Percentiles rank a stretch among this genome's conserved stretches.
Conservation (phyloP, 179 eudicot genomes). For the Gypsophila paniculata region DNA sequence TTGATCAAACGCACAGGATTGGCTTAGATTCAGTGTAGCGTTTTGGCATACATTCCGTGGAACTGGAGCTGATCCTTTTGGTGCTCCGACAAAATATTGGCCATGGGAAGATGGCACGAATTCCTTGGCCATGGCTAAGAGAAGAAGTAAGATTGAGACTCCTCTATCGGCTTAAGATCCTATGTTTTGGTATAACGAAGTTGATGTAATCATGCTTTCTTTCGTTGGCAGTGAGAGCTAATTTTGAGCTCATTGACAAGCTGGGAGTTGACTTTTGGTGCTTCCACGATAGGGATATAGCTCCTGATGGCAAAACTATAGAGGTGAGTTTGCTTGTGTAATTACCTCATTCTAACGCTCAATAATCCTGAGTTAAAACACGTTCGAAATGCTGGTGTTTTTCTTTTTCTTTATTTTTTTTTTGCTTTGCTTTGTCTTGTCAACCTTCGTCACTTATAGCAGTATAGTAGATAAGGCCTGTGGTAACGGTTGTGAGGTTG, state of each 20-base stretch:
- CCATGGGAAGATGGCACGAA: constrained; percentile 99
- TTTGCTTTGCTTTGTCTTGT: neutral
- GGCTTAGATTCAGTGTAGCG: constrained; percentile 97
- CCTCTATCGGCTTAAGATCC: neutral
- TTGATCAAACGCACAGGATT: constrained; percentile 46
- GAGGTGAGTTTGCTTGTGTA: constrained; percentile 40
- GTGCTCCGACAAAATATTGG: constrained; percentile 85
- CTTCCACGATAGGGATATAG: constrained; percentile 96
- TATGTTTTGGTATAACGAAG: constrained; percentile 2
- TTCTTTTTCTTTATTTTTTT: no score
- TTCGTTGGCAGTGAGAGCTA: constrained; percentile 80
- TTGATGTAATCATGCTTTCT: constrained; percentile 4
- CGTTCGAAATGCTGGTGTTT: neutral
- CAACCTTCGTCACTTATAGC: neutral
- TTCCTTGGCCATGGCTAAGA: constrained; percentile 88
- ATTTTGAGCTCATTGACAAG: constrained; percentile 88
- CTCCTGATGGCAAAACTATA: constrained; percentile 85
- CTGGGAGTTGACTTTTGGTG: constrained; percentile 96
- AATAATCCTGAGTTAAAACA: neutral
- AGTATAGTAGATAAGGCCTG: no score
- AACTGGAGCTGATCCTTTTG: constrained; percentile 95
- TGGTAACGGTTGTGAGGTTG: neutral
- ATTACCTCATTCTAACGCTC: neutral
- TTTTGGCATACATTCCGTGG: constrained; percentile 99
- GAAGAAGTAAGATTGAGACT: constrained; percentile 63